These are phyloP conservation scores for Russula olivacea DNA, from an alignment of 768 basidiomycete genomes.

Conservation along the genomic window DNA sequence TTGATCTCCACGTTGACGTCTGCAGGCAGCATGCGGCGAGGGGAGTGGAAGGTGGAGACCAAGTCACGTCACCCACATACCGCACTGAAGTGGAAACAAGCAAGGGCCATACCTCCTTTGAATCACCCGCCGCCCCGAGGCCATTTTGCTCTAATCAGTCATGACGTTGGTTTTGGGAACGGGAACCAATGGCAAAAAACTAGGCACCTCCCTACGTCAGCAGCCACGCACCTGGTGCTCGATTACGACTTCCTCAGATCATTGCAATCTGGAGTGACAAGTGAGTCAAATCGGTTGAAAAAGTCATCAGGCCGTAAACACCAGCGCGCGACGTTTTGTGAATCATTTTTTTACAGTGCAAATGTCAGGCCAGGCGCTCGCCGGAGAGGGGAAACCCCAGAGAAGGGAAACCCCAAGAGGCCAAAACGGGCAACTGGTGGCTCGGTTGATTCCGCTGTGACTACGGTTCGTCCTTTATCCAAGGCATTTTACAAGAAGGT, in stretches of 20 bases:
- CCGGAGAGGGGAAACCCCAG: not conserved
- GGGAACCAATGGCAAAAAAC: not conserved
- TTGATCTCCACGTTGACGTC: not conserved
- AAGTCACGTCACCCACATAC: not conserved
- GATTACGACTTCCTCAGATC: not conserved
- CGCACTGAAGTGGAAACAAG: not conserved
- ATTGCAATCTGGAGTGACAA: not conserved
- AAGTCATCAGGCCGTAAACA: not conserved
- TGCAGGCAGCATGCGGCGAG: not conserved
- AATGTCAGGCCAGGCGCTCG: not conserved
- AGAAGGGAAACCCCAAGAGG: not conserved
- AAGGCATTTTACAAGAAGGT: not conserved
- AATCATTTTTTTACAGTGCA: not conserved
- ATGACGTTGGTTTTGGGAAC: not conserved
- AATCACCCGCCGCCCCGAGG: not conserved
- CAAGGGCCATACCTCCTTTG: too few species aligned
- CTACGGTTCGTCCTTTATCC: not conserved
- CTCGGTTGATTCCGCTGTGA: not conserved
- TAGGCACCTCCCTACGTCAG: constrained; percentile 12
- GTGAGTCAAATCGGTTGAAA: constrained; percentile 11
- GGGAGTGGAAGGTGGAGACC: not conserved
- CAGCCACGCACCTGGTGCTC: not conserved
- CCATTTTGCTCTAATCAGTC: not conserved
- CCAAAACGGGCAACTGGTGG: constrained; percentile 2
- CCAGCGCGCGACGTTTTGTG: not conserved